Conservation (phyloP, 2,329 filamentous ascomycete species). For the Sarocladiaceae sp. region DNA sequence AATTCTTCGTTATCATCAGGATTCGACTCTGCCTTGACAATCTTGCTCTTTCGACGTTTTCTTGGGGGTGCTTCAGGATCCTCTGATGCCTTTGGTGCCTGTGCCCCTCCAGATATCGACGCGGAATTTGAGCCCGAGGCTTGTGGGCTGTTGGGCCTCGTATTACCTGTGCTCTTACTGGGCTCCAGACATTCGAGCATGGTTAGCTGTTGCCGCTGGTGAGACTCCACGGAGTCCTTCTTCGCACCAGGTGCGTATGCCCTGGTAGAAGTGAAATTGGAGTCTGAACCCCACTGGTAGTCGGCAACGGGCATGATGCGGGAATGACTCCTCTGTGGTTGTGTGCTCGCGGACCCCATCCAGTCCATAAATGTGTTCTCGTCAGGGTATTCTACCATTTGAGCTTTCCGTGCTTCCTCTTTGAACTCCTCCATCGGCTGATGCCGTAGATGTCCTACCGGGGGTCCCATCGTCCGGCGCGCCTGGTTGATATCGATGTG, state of each 20-base stretch:
- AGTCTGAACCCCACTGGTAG: constrained; percentile 63
- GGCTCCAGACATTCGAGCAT: constrained; percentile 52
- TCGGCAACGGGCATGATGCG: constrained; percentile 34
- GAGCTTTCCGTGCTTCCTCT: constrained; percentile 29
- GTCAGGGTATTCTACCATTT: constrained; percentile 21
- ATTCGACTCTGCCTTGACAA: constrained; percentile 33
- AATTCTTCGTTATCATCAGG: constrained; percentile 38
- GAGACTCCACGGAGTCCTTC: constrained; percentile 51
- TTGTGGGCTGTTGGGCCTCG: constrained; percentile 50
- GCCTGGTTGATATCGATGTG: constrained; percentile 20
- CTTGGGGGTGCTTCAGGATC: constrained; percentile 35
- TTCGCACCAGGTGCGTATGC: constrained; percentile 52
- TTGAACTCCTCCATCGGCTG: constrained; percentile 37
- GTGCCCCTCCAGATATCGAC: constrained; percentile 11
- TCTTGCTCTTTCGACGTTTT: constrained; percentile 51
- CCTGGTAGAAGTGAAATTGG: constrained; percentile 51
- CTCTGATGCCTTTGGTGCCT: constrained; percentile 17
- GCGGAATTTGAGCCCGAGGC: neutral
- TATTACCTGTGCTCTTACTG: constrained; percentile 52
- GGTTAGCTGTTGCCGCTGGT: constrained; percentile 49
- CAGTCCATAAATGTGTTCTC: constrained; percentile 35
- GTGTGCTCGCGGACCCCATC: constrained; percentile 27
- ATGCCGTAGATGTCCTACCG: constrained; percentile 35
- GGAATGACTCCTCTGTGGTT: constrained; percentile 19
- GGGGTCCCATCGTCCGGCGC: constrained; percentile 24